Percentiles rank a stretch among this genome's conserved stretches.
These are phyloP conservation scores for Coemansia sp. DNA, from an alignment of 371 early-diverging fungal species.

Conservation along the genomic window DNA sequence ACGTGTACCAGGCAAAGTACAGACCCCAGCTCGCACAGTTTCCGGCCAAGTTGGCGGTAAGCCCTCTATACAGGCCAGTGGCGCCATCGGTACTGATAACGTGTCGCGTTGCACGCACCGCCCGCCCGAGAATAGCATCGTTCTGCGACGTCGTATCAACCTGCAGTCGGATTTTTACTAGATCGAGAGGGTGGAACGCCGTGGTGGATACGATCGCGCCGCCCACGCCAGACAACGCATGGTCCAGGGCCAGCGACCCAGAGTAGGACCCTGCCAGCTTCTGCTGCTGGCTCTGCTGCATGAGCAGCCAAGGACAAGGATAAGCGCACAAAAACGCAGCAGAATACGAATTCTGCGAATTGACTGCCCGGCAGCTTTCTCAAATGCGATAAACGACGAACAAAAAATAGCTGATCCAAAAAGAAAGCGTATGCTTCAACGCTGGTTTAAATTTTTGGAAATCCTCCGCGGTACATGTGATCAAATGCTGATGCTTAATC, in stretches of 20 bases:
- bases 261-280: constrained; percentile 31
- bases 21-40: constrained; percentile 94
- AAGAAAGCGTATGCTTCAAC: neutral
- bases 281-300: constrained; percentile 3
- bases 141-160: constrained; percentile 52
- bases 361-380: no score
- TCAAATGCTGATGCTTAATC: no score
- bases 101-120: constrained; percentile 61
- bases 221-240: constrained; percentile 85
- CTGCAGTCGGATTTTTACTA: constrained; percentile 91
- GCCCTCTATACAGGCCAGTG: constrained; percentile 83
- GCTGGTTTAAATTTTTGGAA: no score
- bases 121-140: constrained; percentile 62
- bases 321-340: neutral
- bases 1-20: constrained; percentile 89
- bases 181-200: constrained; percentile 86
- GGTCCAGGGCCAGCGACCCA: constrained; percentile 60
- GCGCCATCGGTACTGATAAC: constrained; percentile 55
- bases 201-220: constrained; percentile 85
- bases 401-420: neutral
- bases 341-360: no score
- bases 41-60: constrained; percentile 88
- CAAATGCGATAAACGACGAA: no score
- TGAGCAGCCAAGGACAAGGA: neutral
- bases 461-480: no score